A percentile compares a stretch with the other conserved stretches of the same genome.
Evolutionary conservation across 2,329 filamentous ascomycete species (phyloP).

Genomic region (Aureobasidium sp.): DNA sequence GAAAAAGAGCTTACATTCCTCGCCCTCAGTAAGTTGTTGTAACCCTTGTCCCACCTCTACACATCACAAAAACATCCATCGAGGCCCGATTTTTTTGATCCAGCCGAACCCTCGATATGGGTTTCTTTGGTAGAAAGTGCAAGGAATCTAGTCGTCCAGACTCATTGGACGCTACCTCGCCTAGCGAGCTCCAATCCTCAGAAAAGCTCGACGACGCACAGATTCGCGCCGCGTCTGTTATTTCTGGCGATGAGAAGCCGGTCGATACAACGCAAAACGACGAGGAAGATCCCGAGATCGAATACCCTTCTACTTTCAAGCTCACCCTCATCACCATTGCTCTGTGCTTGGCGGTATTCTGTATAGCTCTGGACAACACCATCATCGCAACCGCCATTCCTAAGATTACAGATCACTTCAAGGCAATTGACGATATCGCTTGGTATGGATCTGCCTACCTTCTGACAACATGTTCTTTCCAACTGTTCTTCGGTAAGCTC

Average conservation of each 20-base stretch:
- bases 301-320: conserved; percentile 31
- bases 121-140: conserved; percentile 3
- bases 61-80: background rate
- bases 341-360: conserved; percentile 31
- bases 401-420: conserved; percentile 21
- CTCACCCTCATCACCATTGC: conserved; percentile 31
- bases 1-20: conserved; percentile 9
- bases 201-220: conserved; percentile 5
- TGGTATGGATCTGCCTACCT: conserved; percentile 34
- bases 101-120: background rate
- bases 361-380: conserved; percentile 26
- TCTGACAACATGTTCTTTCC: conserved; percentile 33
- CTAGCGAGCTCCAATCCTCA: background rate
- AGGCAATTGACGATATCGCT: conserved; percentile 21
- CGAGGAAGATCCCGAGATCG: conserved; percentile 22
- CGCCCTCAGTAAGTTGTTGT: background rate
- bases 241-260: conserved; percentile 4
- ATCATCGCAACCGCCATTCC: conserved; percentile 30
- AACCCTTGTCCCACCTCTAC: background rate
- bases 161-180: background rate
- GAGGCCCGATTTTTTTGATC: background rate
- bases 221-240: background rate
- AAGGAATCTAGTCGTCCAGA: background rate
- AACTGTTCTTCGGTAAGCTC: conserved; percentile 15
- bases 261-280: background rate